Evolutionary conservation across 768 basidiomycete genomes (phyloP), one percentile per base, ranked within the genome.

Genomic region (Lentinus tigrinus): DNA sequence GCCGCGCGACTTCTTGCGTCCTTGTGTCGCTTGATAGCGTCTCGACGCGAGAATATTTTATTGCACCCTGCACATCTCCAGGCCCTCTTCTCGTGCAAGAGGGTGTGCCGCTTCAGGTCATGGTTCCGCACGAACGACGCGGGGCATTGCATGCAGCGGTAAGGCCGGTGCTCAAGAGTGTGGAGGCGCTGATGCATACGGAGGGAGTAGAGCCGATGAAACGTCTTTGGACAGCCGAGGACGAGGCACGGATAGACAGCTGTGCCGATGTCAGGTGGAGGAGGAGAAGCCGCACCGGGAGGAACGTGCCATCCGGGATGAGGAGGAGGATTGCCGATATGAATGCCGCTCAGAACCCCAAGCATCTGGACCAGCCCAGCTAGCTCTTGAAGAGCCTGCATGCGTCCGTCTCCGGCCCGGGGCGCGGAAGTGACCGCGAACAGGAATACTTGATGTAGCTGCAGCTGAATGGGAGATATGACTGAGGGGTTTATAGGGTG

Each of bases 171-270:
- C 3, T 65, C 64, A 38, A 67, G 56, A 3, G 86, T 77, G 64
- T 91, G 89, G 28, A 82, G 70, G 38, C 83, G 84, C 65, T 89
- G 84, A 70, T 93, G 91, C 3, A 83, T 79, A 5, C 89, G 87
- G 8, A 93, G 78, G 62, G 76, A 81, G 70, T 84, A 88, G 13
- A 90, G 76, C 11, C 86, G 83, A 46, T 84, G 80, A 68, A 93
- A 92, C 6, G 76, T 82, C 73, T 88, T 91, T 58, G 72, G 75
- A 68, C 91, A 93, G 31, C 80, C 75, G 26, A 78, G 73, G 17
- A 83, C 75, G n/a, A 84, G 78, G 68, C 91, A 93, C 4, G 91
- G 90, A 64, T 90, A 85, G n/a, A 91, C 88, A 8, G 89, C 88
- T 13, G 89, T 87, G 36, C 83, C 84, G 47, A 87, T 87, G 63